Percentiles rank a stretch among this genome's conserved stretches.
Evolutionary conservation across 108 stramenopile genomes (phyloP).

Genomic region (Nitzschia sp.): DNA sequence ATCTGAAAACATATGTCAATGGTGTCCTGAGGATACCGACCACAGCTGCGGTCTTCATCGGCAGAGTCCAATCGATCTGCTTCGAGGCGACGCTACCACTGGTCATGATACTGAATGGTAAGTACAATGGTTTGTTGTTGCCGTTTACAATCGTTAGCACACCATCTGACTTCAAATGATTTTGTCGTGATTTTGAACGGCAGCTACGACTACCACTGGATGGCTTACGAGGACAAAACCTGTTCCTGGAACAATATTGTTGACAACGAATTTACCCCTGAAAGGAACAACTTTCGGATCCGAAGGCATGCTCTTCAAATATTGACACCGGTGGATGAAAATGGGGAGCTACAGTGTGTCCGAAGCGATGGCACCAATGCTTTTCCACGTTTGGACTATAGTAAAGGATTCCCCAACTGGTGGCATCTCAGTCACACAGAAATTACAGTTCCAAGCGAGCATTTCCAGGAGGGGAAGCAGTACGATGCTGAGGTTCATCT

Average conservation of each 20-base stretch:
- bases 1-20: conserved; percentile 30
- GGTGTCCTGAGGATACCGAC: conserved; percentile 36
- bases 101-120: conserved; percentile 24
- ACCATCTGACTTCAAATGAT: too few relatives aligned
- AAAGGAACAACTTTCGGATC: conserved; percentile 33
- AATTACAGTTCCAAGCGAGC: conserved; percentile 63
- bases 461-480: conserved; percentile 55
- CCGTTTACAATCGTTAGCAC: too few relatives aligned
- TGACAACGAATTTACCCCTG: conserved; percentile 10
- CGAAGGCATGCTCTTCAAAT: conserved; percentile 40
- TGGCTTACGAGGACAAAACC: conserved; percentile 36
- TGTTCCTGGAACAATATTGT: conserved; percentile 42
- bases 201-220: conserved; percentile 40
- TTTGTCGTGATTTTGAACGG: not conserved
- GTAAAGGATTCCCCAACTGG: conserved; percentile 48
- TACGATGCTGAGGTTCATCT: conserved; percentile 68
- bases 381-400: conserved; percentile 38
- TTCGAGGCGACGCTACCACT: conserved; percentile 19
- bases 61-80: conserved; percentile 44
- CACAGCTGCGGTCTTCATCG: conserved; percentile 38
- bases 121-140: not conserved
- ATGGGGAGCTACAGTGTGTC: conserved; percentile 32
- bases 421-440: conserved; percentile 55
- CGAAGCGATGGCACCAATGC: conserved; percentile 20
- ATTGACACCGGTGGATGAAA: conserved; percentile 21